Evolutionary conservation across 2,329 filamentous ascomycete genomes (phyloP), one percentile per base, ranked within the genome.

Genomic region (Cucurbitaria berberidis): DNA sequence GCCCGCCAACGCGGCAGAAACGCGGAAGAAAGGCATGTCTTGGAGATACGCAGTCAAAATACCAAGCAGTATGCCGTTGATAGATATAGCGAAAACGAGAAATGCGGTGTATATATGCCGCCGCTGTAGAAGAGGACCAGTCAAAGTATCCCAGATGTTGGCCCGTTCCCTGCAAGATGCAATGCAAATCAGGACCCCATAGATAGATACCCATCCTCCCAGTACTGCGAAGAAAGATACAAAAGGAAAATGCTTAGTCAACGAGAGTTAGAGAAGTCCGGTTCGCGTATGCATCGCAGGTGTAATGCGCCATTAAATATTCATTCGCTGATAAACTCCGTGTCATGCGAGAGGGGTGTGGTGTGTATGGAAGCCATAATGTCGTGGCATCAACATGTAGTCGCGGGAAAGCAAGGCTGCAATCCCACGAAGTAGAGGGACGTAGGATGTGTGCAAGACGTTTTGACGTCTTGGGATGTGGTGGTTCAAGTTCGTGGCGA

Each of bases 311-410:
- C 72, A 70, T 74, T 70, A 70, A 67, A 69, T 52, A 60, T 64
- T 74, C 71, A 62, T 74, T 69, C 69, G 66, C 66, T 70, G 55
- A 35, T 62, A 63, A 72, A 74, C 70, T 69, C 71, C 71, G 62
- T 66, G 61, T 74, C 68, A 73, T 74, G 71, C 71, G 63, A 67
- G 62, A 61, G 53, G 45, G 53, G 48, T 62, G 55, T 15, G n/a
- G 55, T 63, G 62, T 63, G 58, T 51, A 55, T 49, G 53, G 57
- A 64, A 62, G 61, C 67, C 71, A 66, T 74, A 64, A 74, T 66
- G 54, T 74, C 72, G 62, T 74, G 55, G 62, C 60, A 63, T 70
- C 63, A 66, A 66, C 54, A 65, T 67, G 57, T 52, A 51, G 49
- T 48, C 48, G 55, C 55, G 15, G 32, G 34, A 26, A 38, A 50